These are phyloP conservation scores for Daedalea quercina DNA, from an alignment of 768 basidiomycete genomes.

Conservation along the genomic window DNA sequence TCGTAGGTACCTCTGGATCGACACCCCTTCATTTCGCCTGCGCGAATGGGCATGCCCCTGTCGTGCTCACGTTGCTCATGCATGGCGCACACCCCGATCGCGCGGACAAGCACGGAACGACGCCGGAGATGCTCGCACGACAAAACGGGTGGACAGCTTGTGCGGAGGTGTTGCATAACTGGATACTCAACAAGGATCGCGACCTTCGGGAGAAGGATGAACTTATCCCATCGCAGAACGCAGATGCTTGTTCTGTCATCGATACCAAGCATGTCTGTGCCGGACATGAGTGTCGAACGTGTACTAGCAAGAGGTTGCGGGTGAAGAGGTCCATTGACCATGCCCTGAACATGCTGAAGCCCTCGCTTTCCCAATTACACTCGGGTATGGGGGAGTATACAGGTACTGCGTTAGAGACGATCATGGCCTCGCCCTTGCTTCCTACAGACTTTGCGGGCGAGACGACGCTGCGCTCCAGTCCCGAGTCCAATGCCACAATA, in stretches of 20 bases:
- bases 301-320: constrained; percentile 39
- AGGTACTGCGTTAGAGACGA: neutral
- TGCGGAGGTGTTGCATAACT: constrained; percentile 64
- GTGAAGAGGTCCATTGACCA: constrained; percentile 80
- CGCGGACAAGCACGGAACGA: constrained; percentile 87
- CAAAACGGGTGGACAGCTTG: constrained; percentile 77
- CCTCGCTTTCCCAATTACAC: constrained; percentile 22
- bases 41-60: constrained; percentile 81
- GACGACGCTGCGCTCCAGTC: neutral
- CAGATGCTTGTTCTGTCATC: neutral
- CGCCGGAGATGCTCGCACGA: constrained; percentile 77
- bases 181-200: constrained; percentile 55
- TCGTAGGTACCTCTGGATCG: constrained; percentile 79
- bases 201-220: constrained; percentile 45
- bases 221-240: constrained; percentile 1
- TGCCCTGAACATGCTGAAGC: constrained; percentile 42
- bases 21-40: constrained; percentile 97
- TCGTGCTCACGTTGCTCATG: constrained; percentile 74
- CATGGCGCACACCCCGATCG: constrained; percentile 79
- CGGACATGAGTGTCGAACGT: constrained; percentile 8
- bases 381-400: neutral
- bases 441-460: neutral
- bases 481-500: constrained; percentile 23
- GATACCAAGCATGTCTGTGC: neutral
- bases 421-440: constrained; percentile 1